Evolutionary conservation across 2,329 filamentous ascomycete species (phyloP), one percentile per base, ranked within the genome.

Genomic region (Colletotrichum sp.): DNA sequence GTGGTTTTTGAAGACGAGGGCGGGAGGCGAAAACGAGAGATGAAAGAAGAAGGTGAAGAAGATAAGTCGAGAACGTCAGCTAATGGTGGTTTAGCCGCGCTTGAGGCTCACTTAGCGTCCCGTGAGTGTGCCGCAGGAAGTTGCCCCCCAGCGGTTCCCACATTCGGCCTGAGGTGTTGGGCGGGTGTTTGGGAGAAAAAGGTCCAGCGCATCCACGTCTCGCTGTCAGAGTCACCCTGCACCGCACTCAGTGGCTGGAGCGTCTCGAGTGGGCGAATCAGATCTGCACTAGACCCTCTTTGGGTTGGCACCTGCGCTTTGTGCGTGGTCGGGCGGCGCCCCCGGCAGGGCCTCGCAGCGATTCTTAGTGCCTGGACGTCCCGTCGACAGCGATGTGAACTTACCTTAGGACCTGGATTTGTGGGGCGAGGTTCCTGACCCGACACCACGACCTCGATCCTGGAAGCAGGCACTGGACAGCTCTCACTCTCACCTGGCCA

Each of bases 61-160:
- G 28, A 28, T 7, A 65, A 75, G 60, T 75, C 68, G 44, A 73
- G 69, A 76, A 73, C 73, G 73, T 76, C 70, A 73, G 70, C 73
- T 60, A 34, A 60, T 59, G 24, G 32, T 67, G 39, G 64, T 30
- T 52, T 34, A 28, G 52, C 55, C 49, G 49, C 49, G 65, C 60
- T 65, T 76, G 73, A 68, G 73, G 70, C 73, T 73, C 64, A 72
- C 30, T 72, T 67, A 67, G 72, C 62, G 72, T 75, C 49, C 18
- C 62, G 72, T 75, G 59, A n/a, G n/a, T 52, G 28, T 24, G 44
- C 52, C 55, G 68, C 68, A 55, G 55, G 15, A 52, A 44, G 36
- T 36, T 39, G 26, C 21, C 15, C 52, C 52, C 34, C 55, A 21
- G 18, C 32, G 28, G n/a, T 21, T 21, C 44, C 49, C 60, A 67